Conservation (phyloP, 2,329 filamentous ascomycete species). For the Fusarium graminum region DNA sequence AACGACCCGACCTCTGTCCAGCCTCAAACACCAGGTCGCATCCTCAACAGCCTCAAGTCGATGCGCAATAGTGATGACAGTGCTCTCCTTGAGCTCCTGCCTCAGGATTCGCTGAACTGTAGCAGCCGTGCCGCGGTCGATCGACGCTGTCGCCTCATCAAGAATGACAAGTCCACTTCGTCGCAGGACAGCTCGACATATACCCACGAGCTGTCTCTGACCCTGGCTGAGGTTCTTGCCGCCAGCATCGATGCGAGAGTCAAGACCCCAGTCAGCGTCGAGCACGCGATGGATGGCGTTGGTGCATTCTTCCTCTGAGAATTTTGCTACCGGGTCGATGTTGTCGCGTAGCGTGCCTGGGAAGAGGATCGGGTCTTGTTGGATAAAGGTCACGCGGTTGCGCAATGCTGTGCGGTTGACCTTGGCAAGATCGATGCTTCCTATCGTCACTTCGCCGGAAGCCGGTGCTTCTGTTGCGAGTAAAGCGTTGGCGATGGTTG, state of each 20-base stretch:
- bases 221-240: conserved; percentile 74
- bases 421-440: conserved; percentile 63
- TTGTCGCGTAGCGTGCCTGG: conserved; percentile 72
- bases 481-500: conserved; percentile 74
- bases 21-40: conserved; percentile 66
- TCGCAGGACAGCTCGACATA: conserved; percentile 70
- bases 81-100: conserved; percentile 67
- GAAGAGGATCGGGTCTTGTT: conserved; percentile 73
- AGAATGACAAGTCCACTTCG: conserved; percentile 71
- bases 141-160: conserved; percentile 75
- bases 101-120: conserved; percentile 70
- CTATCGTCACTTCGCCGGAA: conserved; percentile 66
- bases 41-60: conserved; percentile 72
- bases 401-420: conserved; percentile 69
- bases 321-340: conserved; percentile 75
- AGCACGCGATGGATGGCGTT: conserved; percentile 71
- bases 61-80: conserved; percentile 76
- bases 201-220: conserved; percentile 72
- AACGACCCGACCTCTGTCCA: conserved; percentile 66
- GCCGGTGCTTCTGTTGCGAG: conserved; percentile 67
- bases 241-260: conserved; percentile 68
- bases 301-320: conserved; percentile 64
- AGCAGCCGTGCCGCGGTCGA: conserved; percentile 70
- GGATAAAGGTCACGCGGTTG: conserved; percentile 71
- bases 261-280: conserved; percentile 61